Percentiles rank a stretch among this genome's conserved stretches.
phyloP scores from a whole-genome alignment of 768 basidiomycete genomes.

The Russula griseocarnosa region DNA sequence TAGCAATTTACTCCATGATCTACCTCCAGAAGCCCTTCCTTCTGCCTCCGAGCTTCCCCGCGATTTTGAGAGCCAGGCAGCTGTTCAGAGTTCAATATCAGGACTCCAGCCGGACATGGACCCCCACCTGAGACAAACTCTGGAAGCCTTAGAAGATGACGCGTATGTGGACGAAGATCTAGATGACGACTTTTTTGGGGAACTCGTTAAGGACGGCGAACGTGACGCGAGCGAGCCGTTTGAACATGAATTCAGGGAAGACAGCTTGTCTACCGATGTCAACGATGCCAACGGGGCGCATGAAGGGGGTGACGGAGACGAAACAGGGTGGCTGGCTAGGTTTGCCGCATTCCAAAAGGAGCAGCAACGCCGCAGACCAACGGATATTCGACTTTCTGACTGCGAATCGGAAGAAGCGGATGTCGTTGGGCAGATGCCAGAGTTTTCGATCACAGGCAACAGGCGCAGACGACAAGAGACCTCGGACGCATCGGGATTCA shows the following conservation, averaged over 20 bases:
- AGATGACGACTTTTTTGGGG: constrained; percentile 72
- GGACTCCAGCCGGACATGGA: constrained; percentile 97
- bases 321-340: constrained; percentile 66
- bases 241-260: constrained; percentile 65
- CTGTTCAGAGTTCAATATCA: constrained; percentile 74
- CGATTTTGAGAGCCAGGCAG: constrained; percentile 71
- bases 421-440: constrained; percentile 72
- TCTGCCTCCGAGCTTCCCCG: constrained; percentile 70
- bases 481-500: constrained; percentile 89
- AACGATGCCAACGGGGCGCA: constrained; percentile 32
- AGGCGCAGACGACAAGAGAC: constrained; percentile 67
- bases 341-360: constrained; percentile 76
- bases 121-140: constrained; percentile 84
- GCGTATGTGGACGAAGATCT: constrained; percentile 81
- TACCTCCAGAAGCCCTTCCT: constrained; percentile 69
- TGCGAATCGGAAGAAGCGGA: constrained; percentile 71
- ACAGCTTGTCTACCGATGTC: constrained; percentile 39
- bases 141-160: constrained; percentile 95
- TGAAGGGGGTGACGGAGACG: constrained; percentile 35
- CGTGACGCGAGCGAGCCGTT: constrained; percentile 55
- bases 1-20: constrained; percentile 42
- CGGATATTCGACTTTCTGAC: constrained; percentile 40
- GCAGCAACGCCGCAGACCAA: constrained; percentile 25
- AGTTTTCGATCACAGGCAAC: constrained; percentile 74
- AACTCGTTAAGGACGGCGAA: constrained; percentile 71